Base-by-base conservation (phyloP, 2,329 filamentous ascomycete genomes). In the Ophiostoma novo-ulmi region DNA sequence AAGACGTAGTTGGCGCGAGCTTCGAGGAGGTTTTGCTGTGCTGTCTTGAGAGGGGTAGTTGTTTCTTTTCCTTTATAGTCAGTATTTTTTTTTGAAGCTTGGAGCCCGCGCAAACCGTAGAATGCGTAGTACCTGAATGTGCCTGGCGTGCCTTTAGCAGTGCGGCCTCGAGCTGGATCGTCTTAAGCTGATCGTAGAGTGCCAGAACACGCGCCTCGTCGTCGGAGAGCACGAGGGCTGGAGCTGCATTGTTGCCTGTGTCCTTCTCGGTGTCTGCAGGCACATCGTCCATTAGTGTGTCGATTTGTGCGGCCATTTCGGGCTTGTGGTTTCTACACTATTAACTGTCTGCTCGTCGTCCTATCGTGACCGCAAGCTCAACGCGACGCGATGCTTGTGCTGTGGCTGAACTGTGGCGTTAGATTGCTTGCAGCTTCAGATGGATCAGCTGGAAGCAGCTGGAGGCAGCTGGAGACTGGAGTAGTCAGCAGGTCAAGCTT, bases 161-260 rank as follows among this genome's bases (percentile, higher is more conserved):
- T 52, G 89, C 89, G 70, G 89, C 86, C 80, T 95, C 89, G 31
- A 94, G 81, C 75, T 89, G 87, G 64, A 94, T 83, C 77, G 91
- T 88, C 76, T 90, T 87, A 36, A 93, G 81, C 74, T 85, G 85
- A 77, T 93, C 89, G 79, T 92, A 91, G 67, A 94, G 84, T 58
- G 87, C 84, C 48, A 95, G 82, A 38, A 90, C 84, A 73, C 84
- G 84, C 75, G 84, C 81, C 79, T 96, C 92, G 72, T 86, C 83
- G 48, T 87, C 83, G 1, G 89, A 91, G 63, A 94, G 82, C 8
- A 84, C 82, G 52, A 88, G 82, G 71, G 80, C 70, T 8, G 74
- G 75, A 20, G 66, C 14, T 31, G 14, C 58, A 4, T 67, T 44
- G 20, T 69, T 66, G 31, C 3, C 22, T 5, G 4, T 44, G 22